phyloP scores from a whole-genome alignment of 2,329 filamentous ascomycete species.

The Fusarium chlamydosporum region DNA sequence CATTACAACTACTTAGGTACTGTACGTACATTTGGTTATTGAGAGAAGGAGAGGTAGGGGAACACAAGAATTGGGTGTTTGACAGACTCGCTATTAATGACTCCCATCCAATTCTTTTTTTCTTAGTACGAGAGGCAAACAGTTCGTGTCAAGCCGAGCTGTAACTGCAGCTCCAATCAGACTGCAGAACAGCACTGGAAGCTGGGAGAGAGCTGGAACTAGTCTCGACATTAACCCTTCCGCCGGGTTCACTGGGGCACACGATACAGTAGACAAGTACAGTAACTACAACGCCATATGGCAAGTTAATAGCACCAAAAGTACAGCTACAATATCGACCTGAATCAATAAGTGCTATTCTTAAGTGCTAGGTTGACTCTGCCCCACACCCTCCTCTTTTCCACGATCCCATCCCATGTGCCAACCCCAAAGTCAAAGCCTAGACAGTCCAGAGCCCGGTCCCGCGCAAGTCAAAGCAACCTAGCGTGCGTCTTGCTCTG shows the following conservation, averaged over 20 bases:
- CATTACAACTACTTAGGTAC: neutral
- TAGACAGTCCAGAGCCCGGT: constrained; percentile 11
- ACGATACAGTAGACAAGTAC: constrained; percentile 20
- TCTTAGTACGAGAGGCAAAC: constrained; percentile 35
- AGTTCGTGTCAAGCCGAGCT: constrained; percentile 33
- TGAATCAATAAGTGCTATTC: constrained; percentile 34
- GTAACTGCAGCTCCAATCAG: constrained; percentile 35
- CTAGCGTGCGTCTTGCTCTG: constrained; percentile 25
- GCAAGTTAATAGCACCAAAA: accelerated
- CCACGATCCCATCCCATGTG: constrained; percentile 33
- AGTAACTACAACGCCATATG: neutral
- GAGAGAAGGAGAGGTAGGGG: too few species aligned
- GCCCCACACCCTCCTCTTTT: constrained; percentile 36
- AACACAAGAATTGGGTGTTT: constrained; percentile 5
- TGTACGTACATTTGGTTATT: neutral
- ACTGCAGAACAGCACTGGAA: constrained; percentile 1
- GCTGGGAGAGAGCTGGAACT: constrained; percentile 31
- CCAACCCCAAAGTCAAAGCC: constrained; percentile 21
- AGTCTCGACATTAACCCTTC: constrained; percentile 32
- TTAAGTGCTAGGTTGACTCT: constrained; percentile 30
- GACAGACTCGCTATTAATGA: constrained; percentile 10
- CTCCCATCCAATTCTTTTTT: constrained; percentile 12
- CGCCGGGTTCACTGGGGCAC: constrained; percentile 19
- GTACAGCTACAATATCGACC: constrained; percentile 15
- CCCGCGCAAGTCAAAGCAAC: constrained; percentile 24